Evolutionary conservation across 2,329 filamentous ascomycete species (phyloP), one percentile per base, ranked within the genome.

Genomic region (Graphilbum ipis-grandicollis): DNA sequence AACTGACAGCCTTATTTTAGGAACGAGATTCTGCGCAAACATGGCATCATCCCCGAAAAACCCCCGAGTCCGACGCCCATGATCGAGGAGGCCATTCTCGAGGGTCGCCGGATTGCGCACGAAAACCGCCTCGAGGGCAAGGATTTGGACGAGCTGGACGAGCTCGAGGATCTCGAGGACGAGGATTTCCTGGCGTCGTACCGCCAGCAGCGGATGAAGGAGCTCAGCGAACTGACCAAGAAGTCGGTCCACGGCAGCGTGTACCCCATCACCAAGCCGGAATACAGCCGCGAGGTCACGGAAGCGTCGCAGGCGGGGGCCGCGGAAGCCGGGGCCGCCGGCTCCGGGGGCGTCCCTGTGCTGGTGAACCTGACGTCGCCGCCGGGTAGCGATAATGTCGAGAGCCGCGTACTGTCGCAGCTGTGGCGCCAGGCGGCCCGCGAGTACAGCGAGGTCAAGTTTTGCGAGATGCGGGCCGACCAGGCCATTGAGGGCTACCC

Each of bases 21-120:
- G 86, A 98, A 98, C 56, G 90, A 98, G 48, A 98, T 98, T 51
- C 75, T 98, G 40, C 82, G 90, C 48, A 92, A 93, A 57, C 85
- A 98, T 63, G 84, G 85, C 46, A 68, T 98, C 46, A 96, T 98
- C 43, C 90, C 90, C n/a, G 86, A 96, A 55, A 96, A 93, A 55
- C 85, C 88, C 0, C 85, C 86, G 3, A 93, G 88, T 33, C 90
- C 90, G 2, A 94, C 90, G 2, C 85, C 86, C 7, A 78, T 93
- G 62, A 94, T 98, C 49, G 80, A 98, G 59, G 88, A 96, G 63
- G 90, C 90, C 4, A 72, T 98, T 33, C 57, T 79, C 17, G 82
- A 93, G 60, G 90, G 82, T 12, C 73, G 81, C 40, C 66, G 76
- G 48, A 66, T 92, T 43, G 86, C 86, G 21, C 77, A 96, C 50